Evolutionary conservation across 2,329 filamentous ascomycete genomes (phyloP).

Genomic region (Penicillium sp.): DNA sequence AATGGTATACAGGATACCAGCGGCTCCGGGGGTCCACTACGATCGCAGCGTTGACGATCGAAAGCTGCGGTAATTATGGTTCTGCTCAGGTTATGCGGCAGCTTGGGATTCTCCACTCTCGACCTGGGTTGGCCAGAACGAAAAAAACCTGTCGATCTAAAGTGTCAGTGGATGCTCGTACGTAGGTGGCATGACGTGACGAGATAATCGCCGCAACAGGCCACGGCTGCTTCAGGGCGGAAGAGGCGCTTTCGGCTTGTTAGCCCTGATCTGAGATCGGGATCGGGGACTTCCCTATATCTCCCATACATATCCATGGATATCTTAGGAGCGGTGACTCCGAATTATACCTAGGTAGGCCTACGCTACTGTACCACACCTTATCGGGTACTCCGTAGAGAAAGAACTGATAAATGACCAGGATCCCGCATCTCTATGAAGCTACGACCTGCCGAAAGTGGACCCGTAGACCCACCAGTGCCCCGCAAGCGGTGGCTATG

Average conservation of each 20-base stretch:
- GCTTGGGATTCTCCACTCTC: neutral
- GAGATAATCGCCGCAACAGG: slow-evolving; percentile 7
- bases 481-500: slow-evolving; percentile 18
- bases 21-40: neutral
- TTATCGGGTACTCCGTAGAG: too few relatives aligned
- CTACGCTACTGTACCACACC: too few relatives aligned
- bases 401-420: neutral
- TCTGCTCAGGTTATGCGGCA: neutral
- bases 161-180: neutral
- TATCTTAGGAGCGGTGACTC: neutral
- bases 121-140: neutral
- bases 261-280: neutral
- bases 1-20: neutral
- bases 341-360: too few relatives aligned
- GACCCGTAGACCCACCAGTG: neutral
- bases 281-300: neutral
- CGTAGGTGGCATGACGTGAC: slow-evolving; percentile 17
- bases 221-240: neutral
- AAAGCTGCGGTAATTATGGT: neutral
- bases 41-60: neutral
- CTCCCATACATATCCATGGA: neutral
- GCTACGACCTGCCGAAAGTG: slow-evolving; percentile 14
- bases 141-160: slow-evolving; percentile 13
- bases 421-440: slow-evolving; percentile 2
- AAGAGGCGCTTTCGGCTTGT: neutral